phyloP scores from a whole-genome alignment of 306 rosid genomes.

The Aeschynomene evenia region DNA sequence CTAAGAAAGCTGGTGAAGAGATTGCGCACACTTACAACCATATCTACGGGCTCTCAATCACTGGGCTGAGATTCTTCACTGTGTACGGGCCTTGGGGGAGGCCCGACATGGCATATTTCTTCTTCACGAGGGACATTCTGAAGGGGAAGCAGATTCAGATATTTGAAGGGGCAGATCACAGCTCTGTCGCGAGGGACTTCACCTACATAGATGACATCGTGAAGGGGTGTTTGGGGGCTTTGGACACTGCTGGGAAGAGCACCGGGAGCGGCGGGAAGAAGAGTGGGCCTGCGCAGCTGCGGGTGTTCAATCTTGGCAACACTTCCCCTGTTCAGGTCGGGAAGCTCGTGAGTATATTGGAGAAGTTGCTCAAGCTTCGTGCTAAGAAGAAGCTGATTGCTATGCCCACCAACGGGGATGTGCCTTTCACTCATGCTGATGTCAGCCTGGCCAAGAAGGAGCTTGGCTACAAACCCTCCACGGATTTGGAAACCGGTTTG shows the following conservation, averaged over 20 bases:
- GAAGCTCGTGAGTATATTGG: conserved; percentile 38
- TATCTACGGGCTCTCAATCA: conserved; percentile 41
- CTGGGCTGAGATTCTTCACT: conserved; percentile 44
- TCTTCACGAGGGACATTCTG: conserved; percentile 37
- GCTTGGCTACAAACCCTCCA: conserved; percentile 40
- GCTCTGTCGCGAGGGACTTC: conserved; percentile 43
- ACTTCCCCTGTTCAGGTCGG: conserved; percentile 34
- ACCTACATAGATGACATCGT: conserved; percentile 48
- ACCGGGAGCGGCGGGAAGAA: conserved; percentile 38
- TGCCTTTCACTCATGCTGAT: conserved; percentile 41
- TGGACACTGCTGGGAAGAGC: conserved; percentile 43
- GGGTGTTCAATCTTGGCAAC: conserved; percentile 41
- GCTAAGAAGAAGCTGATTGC: conserved; percentile 31
- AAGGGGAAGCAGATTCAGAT: conserved; percentile 30
- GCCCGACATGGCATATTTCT: conserved; percentile 50
- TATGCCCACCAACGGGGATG: conserved; percentile 39
- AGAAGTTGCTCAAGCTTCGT: conserved; percentile 35
- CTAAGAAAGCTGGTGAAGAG: conserved; percentile 48
- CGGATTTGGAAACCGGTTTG: conserved; percentile 45
- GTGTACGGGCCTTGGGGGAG: conserved; percentile 55
- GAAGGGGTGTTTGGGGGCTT: conserved; percentile 44
- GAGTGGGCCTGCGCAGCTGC: conserved; percentile 25
- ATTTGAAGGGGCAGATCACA: conserved; percentile 31
- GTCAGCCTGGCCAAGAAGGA: conserved; percentile 35
- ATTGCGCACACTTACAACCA: conserved; percentile 43